Base-by-base conservation (phyloP, 352 stramenopile species). In the Elongisporangium senticosum region DNA sequence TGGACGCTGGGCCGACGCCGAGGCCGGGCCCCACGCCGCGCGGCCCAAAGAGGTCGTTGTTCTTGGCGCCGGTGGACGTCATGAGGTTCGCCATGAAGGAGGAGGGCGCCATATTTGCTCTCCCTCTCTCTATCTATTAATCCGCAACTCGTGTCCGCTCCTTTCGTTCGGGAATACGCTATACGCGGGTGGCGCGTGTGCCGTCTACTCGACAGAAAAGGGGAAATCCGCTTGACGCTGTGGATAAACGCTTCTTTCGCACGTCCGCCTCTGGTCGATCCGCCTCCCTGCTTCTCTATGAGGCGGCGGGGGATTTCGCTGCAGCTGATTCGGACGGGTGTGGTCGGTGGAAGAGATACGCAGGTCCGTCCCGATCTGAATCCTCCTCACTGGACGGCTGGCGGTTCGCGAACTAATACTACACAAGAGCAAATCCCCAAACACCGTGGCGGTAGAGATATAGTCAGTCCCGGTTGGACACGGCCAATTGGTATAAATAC, bases 41-140 rank as follows among this genome's bases (percentile, higher is more conserved):
- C 22, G 24, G 43, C 14, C 49, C 55, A 24, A 68, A 68, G 51
- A 72, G 60, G 50, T 56, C 61, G 55, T 54, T 11, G 28, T 28
- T 53, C 47, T 61, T 60, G 64, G 61, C 55, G 26, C 49, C 43
- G 14, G 24, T 56, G 50, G 22, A 56, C 20, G 59, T 55, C 71
- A 86, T 79, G 56, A 86, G 69, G 73, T 78, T 72, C 33, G 76
- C 79, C 54, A 86, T 72, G 63, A 86, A 86, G 58, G 76, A 69
- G 54, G 65, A 83, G 58, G 76, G 74, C 65, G 76, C 62, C 76
- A 86, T 86, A 24, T 33, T 65, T 33, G 28, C 51, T 60, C 65
- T 63, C 61, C n/a, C n/a, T 53, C 50, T 55, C 50, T 6, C 33
- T 14, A 14, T 43, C 8, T 43, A 43, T 43, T 5, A 4, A 43